Evolutionary conservation across 257 asterid genomes (phyloP).

Genomic region (Solanum sejunctum): DNA sequence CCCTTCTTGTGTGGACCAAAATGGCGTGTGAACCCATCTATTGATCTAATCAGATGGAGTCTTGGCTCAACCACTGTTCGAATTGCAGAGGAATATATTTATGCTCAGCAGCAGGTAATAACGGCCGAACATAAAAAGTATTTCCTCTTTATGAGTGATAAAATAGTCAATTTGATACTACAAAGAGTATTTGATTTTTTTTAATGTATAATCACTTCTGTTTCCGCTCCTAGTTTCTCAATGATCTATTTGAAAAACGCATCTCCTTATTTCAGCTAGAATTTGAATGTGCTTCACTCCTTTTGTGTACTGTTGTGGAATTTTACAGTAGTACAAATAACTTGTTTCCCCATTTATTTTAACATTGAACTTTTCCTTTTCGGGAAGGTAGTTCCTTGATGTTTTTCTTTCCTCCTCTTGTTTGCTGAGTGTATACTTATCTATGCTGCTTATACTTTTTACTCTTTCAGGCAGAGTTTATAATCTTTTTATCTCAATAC

Average conservation of each 20-base stretch:
- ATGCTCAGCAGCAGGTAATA: conserved; percentile 83
- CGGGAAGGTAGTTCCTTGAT: neutral
- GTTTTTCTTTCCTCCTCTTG: neutral
- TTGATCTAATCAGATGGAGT: conserved; percentile 91
- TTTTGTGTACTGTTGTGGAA: neutral
- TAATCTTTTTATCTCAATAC: neutral
- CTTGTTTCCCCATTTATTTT: neutral
- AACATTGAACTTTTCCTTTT: neutral
- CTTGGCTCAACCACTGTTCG: conserved; percentile 94
- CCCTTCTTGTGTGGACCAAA: conserved; percentile 97
- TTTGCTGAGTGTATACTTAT: neutral
- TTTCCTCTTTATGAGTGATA: neutral
- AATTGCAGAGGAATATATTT: conserved; percentile 86
- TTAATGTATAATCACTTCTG: neutral
- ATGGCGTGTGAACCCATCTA: conserved; percentile 80
- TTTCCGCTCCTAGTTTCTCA: neutral
- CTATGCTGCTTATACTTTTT: neutral
- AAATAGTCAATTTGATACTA: neutral
- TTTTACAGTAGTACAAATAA: neutral
- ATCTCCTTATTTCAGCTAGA: neutral
- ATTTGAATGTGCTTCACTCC: neutral
- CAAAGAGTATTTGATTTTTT: neutral
- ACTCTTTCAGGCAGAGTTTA: neutral
- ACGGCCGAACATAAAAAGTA: neutral
- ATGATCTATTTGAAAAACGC: neutral